Evolutionary conservation across 1,284 basidiomycete genomes (phyloP), one percentile per base, ranked within the genome.

Genomic region (Melampsora occidentalis): DNA sequence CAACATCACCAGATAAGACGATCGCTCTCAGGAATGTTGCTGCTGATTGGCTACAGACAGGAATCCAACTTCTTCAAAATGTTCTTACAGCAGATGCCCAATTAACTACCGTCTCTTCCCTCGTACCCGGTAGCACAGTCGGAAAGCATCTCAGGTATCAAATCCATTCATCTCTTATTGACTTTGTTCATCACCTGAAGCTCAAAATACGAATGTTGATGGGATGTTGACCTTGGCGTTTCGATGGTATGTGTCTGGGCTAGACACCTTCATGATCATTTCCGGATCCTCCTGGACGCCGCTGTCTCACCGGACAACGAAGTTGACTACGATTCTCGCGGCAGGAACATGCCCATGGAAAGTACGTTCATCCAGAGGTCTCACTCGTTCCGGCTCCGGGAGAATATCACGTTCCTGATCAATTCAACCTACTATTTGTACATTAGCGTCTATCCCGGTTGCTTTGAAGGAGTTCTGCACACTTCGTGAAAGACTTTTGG

Each of bases 91-190:
- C 42, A 1, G 71, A 73, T 33, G 48, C 12, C 4, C 48, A 22
- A 1, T 49, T 73, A n/a, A 66, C 71, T 2, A 28, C 46, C 10
- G 63, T 49, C 31, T 73, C 71, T 16, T 48, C 61, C 0, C 31
- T 73, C 22, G 51, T 66, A 4, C 63, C 62, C 33, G 61, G 71
- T 25, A 66, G 71, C 16, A 73, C 71, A n/a, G 35, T 73, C 10
- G 71, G 71, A 35, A 73, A 73, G 57, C 71, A 73, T 59, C 71
- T 73, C 18, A 65, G 71, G 71, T 66, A 2, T 22, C 6, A n/a
- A 1, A 2, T 25, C 22, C 31, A n/a, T 71, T 33, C 46, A 28
- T 48, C 33, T 61, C 31, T 10, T 49, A 25, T 25, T 39, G 46
- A 33, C 31, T 5, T 22, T 31, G 39, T 12, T 46, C 28, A 22